phyloP scores from a whole-genome alignment of 495 filamentous ascomycete genomes.

The Cladorrhinum samala region DNA sequence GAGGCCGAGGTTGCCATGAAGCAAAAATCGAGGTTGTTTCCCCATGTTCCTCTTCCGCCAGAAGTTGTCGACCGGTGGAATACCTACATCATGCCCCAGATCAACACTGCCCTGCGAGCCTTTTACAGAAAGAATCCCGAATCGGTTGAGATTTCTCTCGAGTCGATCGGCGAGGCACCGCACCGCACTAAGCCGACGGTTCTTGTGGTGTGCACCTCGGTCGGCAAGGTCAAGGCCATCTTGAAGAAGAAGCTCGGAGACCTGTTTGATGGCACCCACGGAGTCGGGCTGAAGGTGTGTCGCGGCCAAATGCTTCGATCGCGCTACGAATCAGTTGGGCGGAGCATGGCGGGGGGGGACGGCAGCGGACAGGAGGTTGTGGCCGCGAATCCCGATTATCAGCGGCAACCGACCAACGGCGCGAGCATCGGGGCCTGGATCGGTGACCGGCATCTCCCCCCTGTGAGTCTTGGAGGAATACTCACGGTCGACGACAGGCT shows the following conservation, averaged over 20 bases:
- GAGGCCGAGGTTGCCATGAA: slow-evolving; percentile 10
- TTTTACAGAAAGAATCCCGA: slow-evolving; percentile 63
- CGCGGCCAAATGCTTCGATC: slow-evolving; percentile 66
- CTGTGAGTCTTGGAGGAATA: slow-evolving; percentile 84
- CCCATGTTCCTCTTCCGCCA: slow-evolving; percentile 48
- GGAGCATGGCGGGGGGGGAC: slow-evolving; percentile 35
- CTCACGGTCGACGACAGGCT: slow-evolving; percentile 75
- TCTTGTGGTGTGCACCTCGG: slow-evolving; percentile 67
- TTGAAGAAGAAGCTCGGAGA: slow-evolving; percentile 60
- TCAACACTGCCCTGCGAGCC: slow-evolving; percentile 52
- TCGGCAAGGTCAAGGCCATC: slow-evolving; percentile 62
- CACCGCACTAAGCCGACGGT: slow-evolving; percentile 65
- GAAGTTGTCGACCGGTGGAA: slow-evolving; percentile 67
- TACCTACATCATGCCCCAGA: slow-evolving; percentile 59
- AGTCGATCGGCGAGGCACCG: slow-evolving; percentile 63
- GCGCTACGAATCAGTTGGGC: slow-evolving; percentile 35
- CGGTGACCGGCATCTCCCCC: slow-evolving; percentile 74
- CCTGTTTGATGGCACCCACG: slow-evolving; percentile 53
- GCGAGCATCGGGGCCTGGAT: slow-evolving; percentile 90
- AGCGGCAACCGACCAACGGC: slow-evolving; percentile 71
- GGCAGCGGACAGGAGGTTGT: slow-evolving; percentile 31
- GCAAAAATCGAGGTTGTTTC: slow-evolving; percentile 44
- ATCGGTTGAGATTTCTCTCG: slow-evolving; percentile 67
- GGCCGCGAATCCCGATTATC: slow-evolving; percentile 57
- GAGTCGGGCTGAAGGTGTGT: slow-evolving; percentile 55